Base-by-base conservation (phyloP, 1,284 basidiomycete genomes). In the Boletus semigastroideus region DNA sequence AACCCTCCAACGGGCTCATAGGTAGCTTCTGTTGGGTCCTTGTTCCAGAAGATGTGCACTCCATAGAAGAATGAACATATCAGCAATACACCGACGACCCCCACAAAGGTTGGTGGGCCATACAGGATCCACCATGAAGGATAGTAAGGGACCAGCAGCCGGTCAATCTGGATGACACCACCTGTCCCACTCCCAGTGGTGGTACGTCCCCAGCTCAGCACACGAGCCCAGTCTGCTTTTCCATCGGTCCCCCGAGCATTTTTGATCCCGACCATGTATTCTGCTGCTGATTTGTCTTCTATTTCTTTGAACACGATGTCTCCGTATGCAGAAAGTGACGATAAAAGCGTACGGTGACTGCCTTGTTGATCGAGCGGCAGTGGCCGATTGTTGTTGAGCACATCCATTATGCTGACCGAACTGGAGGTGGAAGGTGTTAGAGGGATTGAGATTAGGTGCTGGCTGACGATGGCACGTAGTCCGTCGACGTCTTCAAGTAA, bases 151-250 rank as follows among this genome's bases (percentile, higher is more conserved):
- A 85, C 64, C 39, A 98, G 74, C 10, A 98, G 78, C 22, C 79
- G 76, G 72, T 98, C 92, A 56, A 99, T 87, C 68, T 89, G 81
- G 51, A 98, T 79, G 25, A 98, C 92, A 5, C 97, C 96, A 2
- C 94, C 94, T 8, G 74, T 76, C 44, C 84, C 83, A 20, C 76
- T 75, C 12, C 79, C 79, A 5, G 79, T 82, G 30, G 89, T 92
- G 12, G 90, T 86, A 43, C 93, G 80, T 11, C 96, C 96, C 80
- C 90, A 94, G 4, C 78, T 76, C 13, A 90, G 66, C 2, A 98
- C 83, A 22, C 78, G 78, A 12, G 94, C 95, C 74, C 84, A 90
- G 64, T 94, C 89, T 38, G 76, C 75, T 45, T 78, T 75, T 13
- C 82, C 84, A 34, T 86, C 76, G 11, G 82, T 83, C 9, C 92